phyloP scores from a whole-genome alignment of 2,329 filamentous ascomycete genomes.

The Colletotrichum orchidophilum region DNA sequence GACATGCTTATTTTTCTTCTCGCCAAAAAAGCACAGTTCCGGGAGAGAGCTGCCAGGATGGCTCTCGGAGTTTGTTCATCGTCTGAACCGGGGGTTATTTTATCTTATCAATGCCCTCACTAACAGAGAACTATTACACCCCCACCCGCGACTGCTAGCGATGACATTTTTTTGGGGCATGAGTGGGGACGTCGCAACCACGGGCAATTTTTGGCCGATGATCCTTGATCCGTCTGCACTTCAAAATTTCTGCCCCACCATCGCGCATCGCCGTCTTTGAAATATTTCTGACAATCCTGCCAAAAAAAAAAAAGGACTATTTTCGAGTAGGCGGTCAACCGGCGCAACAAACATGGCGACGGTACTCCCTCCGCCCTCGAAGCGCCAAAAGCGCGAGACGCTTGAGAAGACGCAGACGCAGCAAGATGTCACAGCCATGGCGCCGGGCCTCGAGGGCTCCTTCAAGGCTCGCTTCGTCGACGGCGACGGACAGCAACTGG shows the following conservation, averaged over 20 bases:
- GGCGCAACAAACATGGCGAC: slow-evolving; percentile 72
- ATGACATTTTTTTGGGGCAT: not conserved
- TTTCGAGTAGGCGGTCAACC: not conserved
- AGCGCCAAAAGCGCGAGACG: slow-evolving; percentile 82
- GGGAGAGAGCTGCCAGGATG: slow-evolving; percentile 16
- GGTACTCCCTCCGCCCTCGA: slow-evolving; percentile 83
- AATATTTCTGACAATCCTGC: slow-evolving; percentile 30
- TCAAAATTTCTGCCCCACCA: slow-evolving; percentile 34
- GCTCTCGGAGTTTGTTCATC: slow-evolving; percentile 20
- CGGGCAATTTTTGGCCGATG: slow-evolving; percentile 24
- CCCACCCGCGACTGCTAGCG: slow-evolving; percentile 19
- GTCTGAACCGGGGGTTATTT: not conserved
- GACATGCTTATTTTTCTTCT: slow-evolving; percentile 11
- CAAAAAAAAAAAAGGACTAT: not conserved
- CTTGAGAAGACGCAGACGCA: slow-evolving; percentile 78
- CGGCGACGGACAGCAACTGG: slow-evolving; percentile 76
- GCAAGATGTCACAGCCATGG: slow-evolving; percentile 76
- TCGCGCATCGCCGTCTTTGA: slow-evolving; percentile 26
- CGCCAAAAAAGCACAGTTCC: slow-evolving; percentile 18
- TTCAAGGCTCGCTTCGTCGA: slow-evolving; percentile 91
- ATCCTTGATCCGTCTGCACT: not conserved
- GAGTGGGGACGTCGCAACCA: not conserved
- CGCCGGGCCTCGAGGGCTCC: slow-evolving; percentile 76
- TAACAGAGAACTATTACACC: slow-evolving; percentile 19
- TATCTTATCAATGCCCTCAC: slow-evolving; percentile 1